Conservation (phyloP, 306 rosid genomes). For the Inga leiocalycina region DNA sequence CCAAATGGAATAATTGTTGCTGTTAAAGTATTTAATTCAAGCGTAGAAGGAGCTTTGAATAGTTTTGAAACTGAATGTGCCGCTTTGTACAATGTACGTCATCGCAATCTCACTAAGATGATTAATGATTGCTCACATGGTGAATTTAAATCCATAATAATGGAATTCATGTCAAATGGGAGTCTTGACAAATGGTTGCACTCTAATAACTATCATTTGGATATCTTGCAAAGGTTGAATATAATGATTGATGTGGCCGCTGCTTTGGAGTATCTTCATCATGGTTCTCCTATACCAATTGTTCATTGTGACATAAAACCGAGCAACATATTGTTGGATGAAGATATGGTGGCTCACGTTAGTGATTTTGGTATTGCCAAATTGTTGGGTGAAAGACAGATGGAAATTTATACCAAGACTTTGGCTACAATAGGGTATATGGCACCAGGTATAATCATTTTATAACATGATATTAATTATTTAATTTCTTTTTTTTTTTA, state of each 20-base stretch:
- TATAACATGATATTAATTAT: neutral
- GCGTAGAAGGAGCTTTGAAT: neutral
- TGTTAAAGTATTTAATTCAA: neutral
- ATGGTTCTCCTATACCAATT: neutral
- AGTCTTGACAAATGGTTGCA: neutral
- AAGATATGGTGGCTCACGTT: neutral
- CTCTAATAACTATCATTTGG: neutral
- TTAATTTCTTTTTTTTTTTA: neutral
- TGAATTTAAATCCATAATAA: neutral
- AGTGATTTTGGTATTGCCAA: conserved; percentile 1
- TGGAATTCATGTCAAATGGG: conserved; percentile 2
- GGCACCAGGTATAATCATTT: neutral
- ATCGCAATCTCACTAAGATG: neutral
- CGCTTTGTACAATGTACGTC: neutral
- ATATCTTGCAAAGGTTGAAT: neutral
- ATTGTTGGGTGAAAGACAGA: neutral
- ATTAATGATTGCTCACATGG: neutral
- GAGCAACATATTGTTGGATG: neutral
- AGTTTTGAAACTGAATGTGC: neutral
- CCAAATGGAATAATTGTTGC: neutral
- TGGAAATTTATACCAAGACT: neutral
- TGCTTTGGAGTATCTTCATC: conserved; percentile 1
- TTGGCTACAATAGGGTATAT: neutral
- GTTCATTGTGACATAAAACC: conserved; percentile 7
- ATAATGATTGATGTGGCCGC: neutral